Evolutionary conservation across 192 early-diverging fungal species (phyloP).

Genomic region (Funneliformis geosporum): DNA sequence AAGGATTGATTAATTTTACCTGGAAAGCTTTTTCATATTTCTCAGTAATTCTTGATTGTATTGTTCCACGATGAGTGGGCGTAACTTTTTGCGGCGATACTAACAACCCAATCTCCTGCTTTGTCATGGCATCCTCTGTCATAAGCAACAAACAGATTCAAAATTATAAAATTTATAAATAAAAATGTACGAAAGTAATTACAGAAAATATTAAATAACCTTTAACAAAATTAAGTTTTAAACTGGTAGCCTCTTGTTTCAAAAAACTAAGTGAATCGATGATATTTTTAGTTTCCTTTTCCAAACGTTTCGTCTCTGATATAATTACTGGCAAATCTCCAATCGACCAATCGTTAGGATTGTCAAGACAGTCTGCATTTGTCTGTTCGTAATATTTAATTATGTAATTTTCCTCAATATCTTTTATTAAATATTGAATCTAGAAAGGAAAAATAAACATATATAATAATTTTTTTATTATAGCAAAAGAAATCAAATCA

Average conservation of each 20-base stretch:
- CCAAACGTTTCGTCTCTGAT: neutral
- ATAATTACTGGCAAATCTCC: constrained; percentile 10
- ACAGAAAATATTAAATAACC: neutral
- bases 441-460: neutral
- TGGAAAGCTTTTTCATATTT: neutral
- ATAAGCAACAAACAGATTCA: neutral
- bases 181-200: neutral
- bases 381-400: neutral
- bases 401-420: neutral
- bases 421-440: neutral
- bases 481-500: neutral
- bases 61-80: neutral
- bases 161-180: neutral
- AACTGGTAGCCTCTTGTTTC: neutral
- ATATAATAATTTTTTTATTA: too few relatives aligned
- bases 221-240: neutral
- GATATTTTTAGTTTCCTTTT: neutral
- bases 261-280: neutral
- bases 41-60: constrained; percentile 2
- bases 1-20: neutral
- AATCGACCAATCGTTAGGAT: neutral
- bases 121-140: neutral
- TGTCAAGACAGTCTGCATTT: neutral
- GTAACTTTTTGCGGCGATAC: neutral
- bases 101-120: neutral